Evolutionary conservation across 371 early-diverging fungal genomes (phyloP), one percentile per base, ranked within the genome.

Genomic region (Rhizopus arrhizus): DNA sequence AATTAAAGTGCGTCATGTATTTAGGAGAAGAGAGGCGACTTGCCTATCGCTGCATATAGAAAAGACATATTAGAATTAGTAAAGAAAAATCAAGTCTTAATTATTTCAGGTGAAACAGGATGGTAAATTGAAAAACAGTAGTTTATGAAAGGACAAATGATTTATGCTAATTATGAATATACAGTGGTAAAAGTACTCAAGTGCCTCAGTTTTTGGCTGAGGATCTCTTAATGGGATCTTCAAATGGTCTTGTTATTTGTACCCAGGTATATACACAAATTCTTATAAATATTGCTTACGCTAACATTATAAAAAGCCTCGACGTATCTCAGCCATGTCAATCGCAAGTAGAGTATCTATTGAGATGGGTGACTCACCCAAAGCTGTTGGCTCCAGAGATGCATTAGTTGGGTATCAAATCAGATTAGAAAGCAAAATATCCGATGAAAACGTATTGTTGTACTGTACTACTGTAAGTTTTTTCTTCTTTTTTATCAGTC

Each of bases 301-400:
- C 47, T 33, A 22, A 6, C 33, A n/a, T 34, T 11, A 32, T 13
- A 4, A 5, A 50, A 7, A 77, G 75, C 99, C 99, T 4, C 83
- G 98, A 48, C 85, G 98, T 58, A 91, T 98, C 62, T 93, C 97
- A 34, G 97, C 98, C 15, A 91, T 94, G 55, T 89, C 93, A 34
- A 91, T 99, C 47, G 95, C 97, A 0, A 78, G 88, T 22, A 84
- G 98, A 45, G 98, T 99, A 9, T 92, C 93, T 3, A 59, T 69
- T 3, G 96, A 96, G 74, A 69, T 91, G 69, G 89, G 89, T 2
- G 89, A 90, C 59, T 54, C 47, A 0, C 80, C 74, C 48, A 83
- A 67, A 40, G 64, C 75, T 2, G 68, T 74, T 4, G 89, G 85
- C 10, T 77, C 68, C 38, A 68, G 66, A 28, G 75, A 78, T 13